These are phyloP conservation scores for Sugiyamaella novakii DNA, from an alignment of 1,139 yeast genomes.

Conservation along the genomic window DNA sequence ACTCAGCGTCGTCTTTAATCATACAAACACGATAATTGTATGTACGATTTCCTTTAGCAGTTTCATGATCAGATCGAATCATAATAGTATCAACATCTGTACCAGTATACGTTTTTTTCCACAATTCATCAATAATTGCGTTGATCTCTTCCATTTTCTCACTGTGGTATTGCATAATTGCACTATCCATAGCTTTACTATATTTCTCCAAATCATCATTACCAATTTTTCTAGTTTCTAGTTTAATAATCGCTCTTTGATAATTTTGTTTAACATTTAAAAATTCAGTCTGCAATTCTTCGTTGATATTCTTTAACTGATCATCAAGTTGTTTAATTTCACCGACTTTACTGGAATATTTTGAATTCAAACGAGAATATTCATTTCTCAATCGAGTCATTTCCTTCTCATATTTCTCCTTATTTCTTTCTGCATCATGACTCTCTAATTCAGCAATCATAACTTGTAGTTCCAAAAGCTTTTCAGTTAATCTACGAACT, in stretches of 20 bases:
- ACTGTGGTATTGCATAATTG: slow-evolving; percentile 91
- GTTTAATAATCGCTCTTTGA: slow-evolving; percentile 70
- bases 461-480: slow-evolving; percentile 42
- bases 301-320: slow-evolving; percentile 58
- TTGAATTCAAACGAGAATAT: slow-evolving; percentile 61
- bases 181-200: slow-evolving; percentile 83
- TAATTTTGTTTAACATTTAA: slow-evolving; percentile 64
- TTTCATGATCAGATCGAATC: slow-evolving; percentile 76
- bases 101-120: slow-evolving; percentile 94
- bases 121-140: slow-evolving; percentile 79
- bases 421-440: slow-evolving; percentile 63
- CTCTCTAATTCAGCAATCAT: slow-evolving; percentile 51
- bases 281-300: slow-evolving; percentile 71
- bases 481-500: slow-evolving; percentile 46
- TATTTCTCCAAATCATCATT: slow-evolving; percentile 83
- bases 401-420: slow-evolving; percentile 63
- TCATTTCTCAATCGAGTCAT: slow-evolving; percentile 57
- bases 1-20: slow-evolving; percentile 87
- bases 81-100: slow-evolving; percentile 92
- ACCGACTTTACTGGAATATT: slow-evolving; percentile 78
- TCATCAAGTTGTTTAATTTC: slow-evolving; percentile 82
- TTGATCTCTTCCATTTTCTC: slow-evolving; percentile 93
- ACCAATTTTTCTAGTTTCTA: slow-evolving; percentile 77
- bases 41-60: slow-evolving; percentile 57
- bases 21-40: slow-evolving; percentile 94